Evolutionary conservation across 2,329 filamentous ascomycete species (phyloP), one percentile per base, ranked within the genome.

Genomic region (Fusarium mundagurra): DNA sequence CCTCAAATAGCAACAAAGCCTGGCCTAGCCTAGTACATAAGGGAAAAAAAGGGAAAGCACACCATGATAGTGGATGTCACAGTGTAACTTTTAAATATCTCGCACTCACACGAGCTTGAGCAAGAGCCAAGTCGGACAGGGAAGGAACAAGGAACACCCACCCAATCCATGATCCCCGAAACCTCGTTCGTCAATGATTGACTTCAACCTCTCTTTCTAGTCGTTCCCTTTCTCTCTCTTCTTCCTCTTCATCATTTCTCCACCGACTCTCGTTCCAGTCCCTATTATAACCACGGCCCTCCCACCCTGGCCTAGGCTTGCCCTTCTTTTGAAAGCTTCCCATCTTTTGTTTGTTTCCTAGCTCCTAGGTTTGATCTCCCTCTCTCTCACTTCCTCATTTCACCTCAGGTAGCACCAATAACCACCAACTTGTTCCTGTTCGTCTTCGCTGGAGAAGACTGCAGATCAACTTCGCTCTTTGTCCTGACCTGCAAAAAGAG

Each of bases 201-300:
- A 64, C 63, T 72, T 68, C 45, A 68, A 68, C 65, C 69, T 69
- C 67, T 58, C 59, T 62, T 71, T 58, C 69, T 70, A 48, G 51
- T 65, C 24, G 16, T 67, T 44, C 41, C 22, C 61, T 67, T 44
- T 48, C 50, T 65, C 51, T 67, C 67, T 59, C 59, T 51, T 62
- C 64, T 73, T 66, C 72, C 67, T 72, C 67, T 67, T 69, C 63
- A 62, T 64, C 55, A 63, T 51, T 75, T 70, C 76, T 68, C 71
- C 72, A 76, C 76, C 61, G 39, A 77, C 77, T 38, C 64, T 80
- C 76, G 69, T 76, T 77, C 69, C 58, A 62, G 51, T 71, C 58
- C 76, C 76, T 79, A 75, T 72, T 79, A 73, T 72, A 78, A 77
- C 73, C 69, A 70, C 67, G 60, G 64, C 51, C 61, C 64, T 74